Evolutionary conservation across 2,329 filamentous ascomycete species (phyloP), one percentile per base, ranked within the genome.

Genomic region (Aaosphaeria arxii): DNA sequence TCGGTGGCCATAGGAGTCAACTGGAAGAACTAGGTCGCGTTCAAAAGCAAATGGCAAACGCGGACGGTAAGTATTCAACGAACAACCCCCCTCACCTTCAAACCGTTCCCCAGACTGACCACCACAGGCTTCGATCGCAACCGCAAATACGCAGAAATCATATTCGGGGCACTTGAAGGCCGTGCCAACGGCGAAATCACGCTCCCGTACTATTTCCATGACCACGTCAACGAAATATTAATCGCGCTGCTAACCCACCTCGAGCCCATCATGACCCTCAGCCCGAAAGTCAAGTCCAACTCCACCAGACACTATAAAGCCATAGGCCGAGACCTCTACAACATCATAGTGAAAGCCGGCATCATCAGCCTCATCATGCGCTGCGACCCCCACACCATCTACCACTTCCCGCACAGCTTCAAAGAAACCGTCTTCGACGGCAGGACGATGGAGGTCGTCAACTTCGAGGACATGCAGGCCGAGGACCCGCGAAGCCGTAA

Each of bases 341-440:
- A 5, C 9, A 46, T 62, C 50, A 47, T 56, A 40, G 38, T 46
- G 11, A 32, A 43, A n/a, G 57, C 64, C 24, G 64, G 46, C 5
- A 38, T 65, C 1, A 51, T 67, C 7, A 51, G 48, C 39, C 52
- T 69, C 0, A 41, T 49, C 33, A 66, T 69, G 62, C 57, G 53
- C 24, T 30, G 57, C 5, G 59, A 64, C 40, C 40, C 51, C 0
- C 52, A 60, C 47, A 68, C 64, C 3, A 55, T 55, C 3, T 70
- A 70, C 55, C 47, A 59, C 55, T 51, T 63, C 46, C 39, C 43
- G 1, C 62, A 61, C 11, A 33, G 55, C 0, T 56, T 58, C 54
- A 66, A 67, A 46, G 63, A 67, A 53, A 55, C 61, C 11, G 41
- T 7, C 11, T 67, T 55, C 46, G 40, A 24, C 4, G 5, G 11